phyloP scores from a whole-genome alignment of 257 asterid species.

The Solanum infundibuliforme region DNA sequence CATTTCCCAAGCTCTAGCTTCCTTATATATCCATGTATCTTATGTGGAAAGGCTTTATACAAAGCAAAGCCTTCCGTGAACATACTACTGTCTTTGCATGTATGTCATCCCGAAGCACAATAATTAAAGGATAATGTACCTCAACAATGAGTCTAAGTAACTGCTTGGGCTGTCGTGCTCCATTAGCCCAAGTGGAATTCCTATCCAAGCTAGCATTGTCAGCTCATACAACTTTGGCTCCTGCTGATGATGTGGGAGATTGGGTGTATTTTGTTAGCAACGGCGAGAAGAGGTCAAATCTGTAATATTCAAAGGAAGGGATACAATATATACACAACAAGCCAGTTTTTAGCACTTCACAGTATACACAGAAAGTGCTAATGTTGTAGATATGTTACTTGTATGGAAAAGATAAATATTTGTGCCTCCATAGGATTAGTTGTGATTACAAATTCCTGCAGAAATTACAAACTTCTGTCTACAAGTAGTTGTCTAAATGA shows the following conservation, averaged over 20 bases:
- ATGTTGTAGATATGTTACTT: not conserved
- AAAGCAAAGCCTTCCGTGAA: not conserved
- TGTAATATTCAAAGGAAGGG: not conserved
- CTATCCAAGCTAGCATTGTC: not conserved
- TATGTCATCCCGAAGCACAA: not conserved
- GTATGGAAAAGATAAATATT: not conserved
- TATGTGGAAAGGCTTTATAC: not conserved
- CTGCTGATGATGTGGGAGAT: not conserved
- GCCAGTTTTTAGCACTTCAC: not conserved
- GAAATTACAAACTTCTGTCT: not conserved
- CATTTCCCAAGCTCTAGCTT: not conserved
- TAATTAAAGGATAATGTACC: not conserved
- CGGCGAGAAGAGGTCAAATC: not conserved
- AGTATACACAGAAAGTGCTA: not conserved
- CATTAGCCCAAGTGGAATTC: not conserved
- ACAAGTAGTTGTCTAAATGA: not conserved
- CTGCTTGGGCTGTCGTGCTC: not conserved
- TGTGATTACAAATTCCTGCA: not conserved
- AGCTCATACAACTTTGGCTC: not conserved
- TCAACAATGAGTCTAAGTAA: not conserved
- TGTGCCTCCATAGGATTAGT: not conserved
- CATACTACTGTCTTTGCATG: not conserved
- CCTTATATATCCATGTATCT: not conserved
- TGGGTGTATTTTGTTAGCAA: not conserved
- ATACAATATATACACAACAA: not conserved